Base-by-base conservation (phyloP, 371 early-diverging fungal genomes). In the Paraphysoderma sedebokerense region DNA sequence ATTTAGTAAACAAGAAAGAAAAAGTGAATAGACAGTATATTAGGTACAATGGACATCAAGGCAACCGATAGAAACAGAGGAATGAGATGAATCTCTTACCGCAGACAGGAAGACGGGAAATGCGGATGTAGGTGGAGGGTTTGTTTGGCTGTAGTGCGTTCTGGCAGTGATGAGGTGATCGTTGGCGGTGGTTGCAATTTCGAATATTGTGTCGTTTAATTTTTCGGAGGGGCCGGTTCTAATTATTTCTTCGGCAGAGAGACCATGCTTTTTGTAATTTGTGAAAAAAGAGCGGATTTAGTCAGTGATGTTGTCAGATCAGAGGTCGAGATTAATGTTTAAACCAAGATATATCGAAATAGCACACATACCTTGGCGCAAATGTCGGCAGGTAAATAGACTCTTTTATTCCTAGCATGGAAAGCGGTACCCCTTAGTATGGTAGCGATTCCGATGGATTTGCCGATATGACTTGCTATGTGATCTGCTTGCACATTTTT, bases 381-480 rank as follows among this genome's bases (percentile, higher is more conserved):
- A 31, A 83, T 65, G 38, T 85, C 76, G 8, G 78, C 67, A 4
- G 86, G 85, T 24, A 88, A 59, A 31, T 76, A 63, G 45, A 82
- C 56, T 20, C 72, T 59, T 33, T 77, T 67, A 40, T 79, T 70
- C 27, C 68, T 65, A 36, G 80, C 63, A 60, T 81, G 76, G 48
- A 73, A 75, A 11, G 82, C 81, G 17, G 79, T 62, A 0, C 77
- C 77, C 19, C 85, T 62, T 29, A 87, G 54, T 53, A 82, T 67
- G 13, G 81, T 80, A 3, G 79, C 55, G 15, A 92, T 82, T 7
- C 87, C 87, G 44, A 76, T 70, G 40, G 91, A 82, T 51, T 92
- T 85, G 26, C 92, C 92, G 36, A 90, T 67, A 55, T 91, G 88
- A 45, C 85, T 80, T 2, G 86, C 84, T 1, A 81, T 82, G 63